Evolutionary conservation across 768 basidiomycete species (phyloP).

Genomic region (Calocera viscosa): DNA sequence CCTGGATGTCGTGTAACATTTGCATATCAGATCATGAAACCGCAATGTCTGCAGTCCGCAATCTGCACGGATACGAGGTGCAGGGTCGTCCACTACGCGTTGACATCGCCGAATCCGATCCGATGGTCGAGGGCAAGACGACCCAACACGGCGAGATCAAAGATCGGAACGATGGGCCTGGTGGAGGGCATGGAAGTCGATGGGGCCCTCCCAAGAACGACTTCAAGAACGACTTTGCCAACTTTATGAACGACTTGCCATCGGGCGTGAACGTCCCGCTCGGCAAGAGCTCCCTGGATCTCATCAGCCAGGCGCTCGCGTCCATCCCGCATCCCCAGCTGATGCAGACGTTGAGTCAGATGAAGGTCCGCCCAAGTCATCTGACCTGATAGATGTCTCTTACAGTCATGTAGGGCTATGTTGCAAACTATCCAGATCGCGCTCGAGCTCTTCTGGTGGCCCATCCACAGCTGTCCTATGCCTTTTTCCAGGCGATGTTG

Average conservation of each 20-base stretch:
- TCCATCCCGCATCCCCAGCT: slow-evolving; percentile 71
- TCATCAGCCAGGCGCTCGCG: slow-evolving; percentile 75
- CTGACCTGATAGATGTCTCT: neutral
- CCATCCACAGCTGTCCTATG: slow-evolving; percentile 91
- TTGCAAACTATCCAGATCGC: slow-evolving; percentile 82
- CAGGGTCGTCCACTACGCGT: slow-evolving; percentile 88
- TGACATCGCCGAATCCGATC: slow-evolving; percentile 86
- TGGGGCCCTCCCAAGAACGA: slow-evolving; percentile 5
- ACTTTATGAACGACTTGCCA: slow-evolving; percentile 56
- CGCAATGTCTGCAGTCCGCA: slow-evolving; percentile 86
- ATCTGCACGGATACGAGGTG: slow-evolving; percentile 84
- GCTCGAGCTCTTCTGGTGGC: slow-evolving; percentile 63
- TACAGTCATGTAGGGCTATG: slow-evolving; percentile 54
- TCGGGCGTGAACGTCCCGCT: slow-evolving; percentile 60
- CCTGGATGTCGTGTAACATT: slow-evolving; percentile 10
- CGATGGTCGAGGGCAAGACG: slow-evolving; percentile 81
- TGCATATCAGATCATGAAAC: slow-evolving; percentile 71
- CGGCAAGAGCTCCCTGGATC: slow-evolving; percentile 62
- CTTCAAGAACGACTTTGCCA: neutral
- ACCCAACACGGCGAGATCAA: slow-evolving; percentile 60
- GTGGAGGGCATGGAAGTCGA: slow-evolving; percentile 11
- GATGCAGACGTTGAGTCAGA: slow-evolving; percentile 90
- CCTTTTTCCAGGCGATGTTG: slow-evolving; percentile 86
- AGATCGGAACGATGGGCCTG: neutral
- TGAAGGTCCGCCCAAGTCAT: slow-evolving; percentile 59